phyloP scores from a whole-genome alignment of 208 protist species.

The Crithidia sp. region DNA sequence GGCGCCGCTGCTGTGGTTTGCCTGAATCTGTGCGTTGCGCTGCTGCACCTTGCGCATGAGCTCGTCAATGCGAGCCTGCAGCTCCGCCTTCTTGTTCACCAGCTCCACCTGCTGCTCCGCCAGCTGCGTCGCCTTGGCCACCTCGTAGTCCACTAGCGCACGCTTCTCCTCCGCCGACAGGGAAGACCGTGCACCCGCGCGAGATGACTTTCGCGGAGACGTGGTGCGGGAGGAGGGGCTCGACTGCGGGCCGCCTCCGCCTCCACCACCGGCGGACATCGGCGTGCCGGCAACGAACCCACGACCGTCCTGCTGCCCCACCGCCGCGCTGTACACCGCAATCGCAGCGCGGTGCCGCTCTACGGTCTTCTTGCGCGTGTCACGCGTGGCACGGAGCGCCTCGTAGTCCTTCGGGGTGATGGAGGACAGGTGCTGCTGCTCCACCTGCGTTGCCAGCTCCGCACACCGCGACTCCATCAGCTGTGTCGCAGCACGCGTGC shows the following conservation, averaged over 20 bases:
- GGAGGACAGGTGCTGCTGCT: conserved; percentile 19
- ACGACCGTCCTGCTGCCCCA: conserved; percentile 14
- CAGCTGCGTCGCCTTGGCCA: conserved; percentile 10
- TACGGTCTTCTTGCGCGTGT: conserved; percentile 36
- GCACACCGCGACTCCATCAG: conserved; percentile 44
- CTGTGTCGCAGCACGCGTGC: conserved; percentile 28
- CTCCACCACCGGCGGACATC: background rate
- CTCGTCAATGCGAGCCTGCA: conserved; percentile 27
- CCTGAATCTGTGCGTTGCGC: conserved; percentile 31
- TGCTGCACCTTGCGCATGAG: conserved; percentile 22
- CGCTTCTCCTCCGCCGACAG: conserved; percentile 3
- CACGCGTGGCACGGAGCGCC: conserved; percentile 34
- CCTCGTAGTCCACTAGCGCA: conserved; percentile 12
- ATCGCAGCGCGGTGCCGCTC: conserved; percentile 43
- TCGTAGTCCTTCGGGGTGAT: conserved; percentile 67
- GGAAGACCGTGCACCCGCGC: too few relatives aligned
- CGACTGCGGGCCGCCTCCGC: background rate
- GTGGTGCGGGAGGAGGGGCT: conserved; percentile 9
- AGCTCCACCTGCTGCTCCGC: conserved; percentile 16
- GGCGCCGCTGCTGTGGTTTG: conserved; percentile 10
- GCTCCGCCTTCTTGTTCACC: conserved; percentile 16
- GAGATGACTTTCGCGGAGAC: conserved; percentile 3
- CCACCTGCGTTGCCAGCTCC: conserved; percentile 51
- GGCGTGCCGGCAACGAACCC: background rate
- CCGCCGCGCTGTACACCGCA: conserved; percentile 51